phyloP scores from a whole-genome alignment of 768 basidiomycete genomes.

The Amanita brunnescens region DNA sequence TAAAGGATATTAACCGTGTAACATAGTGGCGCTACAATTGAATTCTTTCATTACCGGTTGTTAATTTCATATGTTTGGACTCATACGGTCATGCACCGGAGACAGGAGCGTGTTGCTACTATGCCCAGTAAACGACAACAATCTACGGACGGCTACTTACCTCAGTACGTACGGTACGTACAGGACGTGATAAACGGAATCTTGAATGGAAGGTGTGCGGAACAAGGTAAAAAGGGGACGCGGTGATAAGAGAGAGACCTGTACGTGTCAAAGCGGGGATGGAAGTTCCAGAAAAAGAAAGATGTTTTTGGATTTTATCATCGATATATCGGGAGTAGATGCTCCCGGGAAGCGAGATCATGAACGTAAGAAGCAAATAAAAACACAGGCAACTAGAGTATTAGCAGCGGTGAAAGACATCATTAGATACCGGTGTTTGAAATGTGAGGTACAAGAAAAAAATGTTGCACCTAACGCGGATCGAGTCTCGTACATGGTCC shows the following conservation, averaged over 20 bases:
- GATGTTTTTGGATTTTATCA: constrained; percentile 7
- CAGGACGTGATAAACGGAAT: constrained; percentile 16
- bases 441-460: not conserved
- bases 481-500: constrained; percentile 7
- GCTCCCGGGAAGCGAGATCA: not conserved
- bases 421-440: constrained; percentile 1
- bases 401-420: constrained; percentile 7
- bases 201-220: constrained; percentile 21
- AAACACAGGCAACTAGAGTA: constrained; percentile 7
- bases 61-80: too few relatives aligned
- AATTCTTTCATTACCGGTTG: too few relatives aligned
- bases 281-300: constrained; percentile 5
- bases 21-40: too few relatives aligned
- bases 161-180: constrained; percentile 21
- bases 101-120: constrained; percentile 27
- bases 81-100: not conserved
- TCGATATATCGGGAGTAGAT: constrained; percentile 3
- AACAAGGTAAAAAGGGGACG: constrained; percentile 11
- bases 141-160: constrained; percentile 33
- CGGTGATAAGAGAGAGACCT: constrained; percentile 8
- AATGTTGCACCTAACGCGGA: constrained; percentile 2
- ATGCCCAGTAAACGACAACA: constrained; percentile 18
- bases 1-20: too few relatives aligned
- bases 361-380: constrained; percentile 6
- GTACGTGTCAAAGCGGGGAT: constrained; percentile 11